A percentile compares a stretch with the other conserved stretches of the same genome.
Conservation (phyloP, 1,284 basidiomycete genomes). For the Sporisorium iseilematis-ciliati region DNA sequence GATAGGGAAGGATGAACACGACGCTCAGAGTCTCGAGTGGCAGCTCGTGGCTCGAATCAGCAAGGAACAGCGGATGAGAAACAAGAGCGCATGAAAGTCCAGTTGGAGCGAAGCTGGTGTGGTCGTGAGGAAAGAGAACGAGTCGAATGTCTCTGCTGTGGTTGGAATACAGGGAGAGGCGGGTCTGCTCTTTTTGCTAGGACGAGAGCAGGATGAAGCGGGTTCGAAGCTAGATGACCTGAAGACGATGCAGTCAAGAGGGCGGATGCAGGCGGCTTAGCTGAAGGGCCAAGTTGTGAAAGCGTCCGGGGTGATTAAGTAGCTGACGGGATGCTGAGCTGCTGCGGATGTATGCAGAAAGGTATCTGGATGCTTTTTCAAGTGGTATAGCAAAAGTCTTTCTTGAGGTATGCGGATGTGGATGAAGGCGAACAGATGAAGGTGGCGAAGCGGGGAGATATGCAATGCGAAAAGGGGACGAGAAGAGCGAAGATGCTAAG, state of each 20-base stretch:
- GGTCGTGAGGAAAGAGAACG: neutral
- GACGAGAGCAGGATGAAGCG: neutral
- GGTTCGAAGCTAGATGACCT: neutral
- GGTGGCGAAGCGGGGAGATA: constrained; percentile 2
- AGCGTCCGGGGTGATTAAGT: neutral
- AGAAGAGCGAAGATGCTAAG: constrained; percentile 5
- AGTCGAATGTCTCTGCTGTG: constrained; percentile 2
- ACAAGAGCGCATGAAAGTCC: constrained; percentile 15
- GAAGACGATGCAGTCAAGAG: neutral
- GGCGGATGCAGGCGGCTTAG: neutral
- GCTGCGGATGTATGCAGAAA: constrained; percentile 20
- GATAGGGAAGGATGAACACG: neutral
- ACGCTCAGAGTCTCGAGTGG: constrained; percentile 9
- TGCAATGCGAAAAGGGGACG: constrained; percentile 14
- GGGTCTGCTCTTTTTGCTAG: neutral
- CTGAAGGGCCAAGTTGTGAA: neutral
- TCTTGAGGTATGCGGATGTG: constrained; percentile 16
- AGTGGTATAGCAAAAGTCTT: constrained; percentile 27
- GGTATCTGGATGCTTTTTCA: constrained; percentile 45
- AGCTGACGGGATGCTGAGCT: constrained; percentile 1
- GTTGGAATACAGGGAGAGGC: neutral
- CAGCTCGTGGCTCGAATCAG: constrained; percentile 19
- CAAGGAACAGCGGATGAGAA: neutral
- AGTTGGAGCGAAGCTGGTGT: neutral
- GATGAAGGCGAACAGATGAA: constrained; percentile 24